Percentiles rank a stretch among this genome's conserved stretches.
These are phyloP conservation scores for Carallia pectinifolia DNA, from an alignment of 345 rosid genomes.

Conservation along the genomic window DNA sequence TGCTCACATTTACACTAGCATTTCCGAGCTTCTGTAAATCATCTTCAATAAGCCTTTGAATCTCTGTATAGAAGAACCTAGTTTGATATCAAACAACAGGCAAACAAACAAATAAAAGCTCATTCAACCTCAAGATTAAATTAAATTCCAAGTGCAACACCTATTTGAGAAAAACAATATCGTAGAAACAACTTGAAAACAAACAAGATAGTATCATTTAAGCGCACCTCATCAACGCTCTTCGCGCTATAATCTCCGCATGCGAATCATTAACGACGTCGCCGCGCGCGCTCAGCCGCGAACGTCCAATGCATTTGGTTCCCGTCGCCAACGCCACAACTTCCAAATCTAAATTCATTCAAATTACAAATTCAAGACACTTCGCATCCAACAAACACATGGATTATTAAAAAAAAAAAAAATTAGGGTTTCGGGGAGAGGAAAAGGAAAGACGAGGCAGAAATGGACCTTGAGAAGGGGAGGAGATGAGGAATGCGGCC, in stretches of 20 bases:
- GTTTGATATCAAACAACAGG: constrained; percentile 1
- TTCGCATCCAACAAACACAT: too few relatives aligned
- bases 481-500: constrained; percentile 78
- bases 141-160: too few relatives aligned
- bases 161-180: background rate
- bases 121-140: background rate
- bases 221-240: constrained; percentile 67
- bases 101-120: background rate
- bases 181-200: background rate
- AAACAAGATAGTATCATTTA: background rate
- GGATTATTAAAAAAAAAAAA: background rate
- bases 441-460: background rate
- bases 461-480: constrained; percentile 59
- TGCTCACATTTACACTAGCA: constrained; percentile 13
- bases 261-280: constrained; percentile 88
- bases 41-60: constrained; percentile 35
- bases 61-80: constrained; percentile 74
- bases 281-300: constrained; percentile 62
- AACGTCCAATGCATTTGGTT: constrained; percentile 71
- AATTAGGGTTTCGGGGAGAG: background rate
- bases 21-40: constrained; percentile 2
- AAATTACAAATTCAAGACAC: background rate
- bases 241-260: constrained; percentile 79
- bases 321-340: constrained; percentile 86
- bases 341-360: constrained; percentile 41